These are phyloP conservation scores for Antrodiella citrinella DNA, from an alignment of 768 basidiomycete species.

Conservation along the genomic window DNA sequence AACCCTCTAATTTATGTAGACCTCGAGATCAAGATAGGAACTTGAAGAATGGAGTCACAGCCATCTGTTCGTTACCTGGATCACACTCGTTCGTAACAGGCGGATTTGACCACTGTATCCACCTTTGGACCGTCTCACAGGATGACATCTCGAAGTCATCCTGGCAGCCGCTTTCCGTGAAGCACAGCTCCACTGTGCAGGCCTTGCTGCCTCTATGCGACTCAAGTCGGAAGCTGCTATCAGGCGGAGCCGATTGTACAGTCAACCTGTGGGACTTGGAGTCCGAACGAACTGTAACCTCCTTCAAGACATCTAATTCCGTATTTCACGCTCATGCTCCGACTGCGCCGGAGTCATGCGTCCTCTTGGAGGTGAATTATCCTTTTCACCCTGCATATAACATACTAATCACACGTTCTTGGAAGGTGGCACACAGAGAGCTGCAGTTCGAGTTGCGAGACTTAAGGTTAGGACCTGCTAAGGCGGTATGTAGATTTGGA, in stretches of 20 bases:
- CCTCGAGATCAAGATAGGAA: constrained; percentile 20
- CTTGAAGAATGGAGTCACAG: constrained; percentile 35
- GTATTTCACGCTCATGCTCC: constrained; percentile 35
- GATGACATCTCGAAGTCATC: constrained; percentile 18
- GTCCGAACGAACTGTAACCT: constrained; percentile 33
- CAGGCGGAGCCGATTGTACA: constrained; percentile 41
- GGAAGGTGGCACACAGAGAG: constrained; percentile 41
- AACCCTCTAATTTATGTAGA: too few species aligned
- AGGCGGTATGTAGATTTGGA: constrained; percentile 37
- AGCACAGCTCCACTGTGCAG: constrained; percentile 35
- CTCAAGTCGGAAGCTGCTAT: constrained; percentile 37
- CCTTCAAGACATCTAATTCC: constrained; percentile 33
- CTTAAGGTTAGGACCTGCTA: constrained; percentile 28
- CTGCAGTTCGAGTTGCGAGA: constrained; percentile 47
- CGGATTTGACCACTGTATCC: constrained; percentile 40
- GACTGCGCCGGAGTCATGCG: constrained; percentile 28
- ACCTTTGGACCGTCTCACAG: constrained; percentile 32
- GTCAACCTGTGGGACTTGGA: constrained; percentile 39
- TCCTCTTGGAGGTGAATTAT: constrained; percentile 34
- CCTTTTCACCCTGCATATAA: too few species aligned
- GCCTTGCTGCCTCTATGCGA: constrained; percentile 36
- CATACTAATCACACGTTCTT: too few species aligned
- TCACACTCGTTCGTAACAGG: constrained; percentile 39
- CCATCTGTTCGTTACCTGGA: constrained; percentile 33
- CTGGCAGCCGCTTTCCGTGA: constrained; percentile 29